Evolutionary conservation across 129 eudicot genomes (phyloP).

Genomic region (Artemisia annua): DNA sequence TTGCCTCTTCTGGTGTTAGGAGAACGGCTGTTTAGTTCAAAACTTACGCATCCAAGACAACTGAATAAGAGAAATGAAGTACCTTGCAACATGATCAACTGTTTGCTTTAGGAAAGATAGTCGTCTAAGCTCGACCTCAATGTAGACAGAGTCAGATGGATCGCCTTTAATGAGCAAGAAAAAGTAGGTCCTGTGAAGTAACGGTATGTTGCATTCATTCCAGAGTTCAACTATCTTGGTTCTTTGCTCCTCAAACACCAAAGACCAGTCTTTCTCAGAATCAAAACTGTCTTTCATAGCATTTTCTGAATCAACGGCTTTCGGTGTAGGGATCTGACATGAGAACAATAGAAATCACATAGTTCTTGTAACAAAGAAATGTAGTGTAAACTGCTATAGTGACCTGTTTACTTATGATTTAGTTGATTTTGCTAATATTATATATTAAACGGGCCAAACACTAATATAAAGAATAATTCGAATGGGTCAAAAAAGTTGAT

Average conservation of each 20-base stretch:
- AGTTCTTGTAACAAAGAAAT: neutral
- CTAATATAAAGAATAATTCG: neutral
- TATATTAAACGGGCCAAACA: too few species aligned
- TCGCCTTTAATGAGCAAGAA: slow-evolving; percentile 87
- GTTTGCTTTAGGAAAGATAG: slow-evolving; percentile 66
- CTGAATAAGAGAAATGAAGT: slow-evolving; percentile 15
- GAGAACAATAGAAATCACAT: slow-evolving; percentile 4
- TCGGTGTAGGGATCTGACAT: slow-evolving; percentile 40
- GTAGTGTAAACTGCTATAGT: neutral
- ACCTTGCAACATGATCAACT: slow-evolving; percentile 58
- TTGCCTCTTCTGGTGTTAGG: too few species aligned
- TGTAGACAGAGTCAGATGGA: slow-evolving; percentile 78
- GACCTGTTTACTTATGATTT: neutral
- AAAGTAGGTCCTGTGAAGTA: slow-evolving; percentile 83
- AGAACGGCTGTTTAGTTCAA: neutral
- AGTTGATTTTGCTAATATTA: neutral
- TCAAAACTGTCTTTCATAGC: slow-evolving; percentile 12
- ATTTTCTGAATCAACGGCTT: slow-evolving; percentile 24
- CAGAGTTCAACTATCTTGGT: slow-evolving; percentile 67
- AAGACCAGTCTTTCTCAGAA: slow-evolving; percentile 39
- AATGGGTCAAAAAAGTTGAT: neutral
- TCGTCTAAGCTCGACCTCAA: slow-evolving; percentile 93
- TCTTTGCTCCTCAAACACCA: slow-evolving; percentile 60
- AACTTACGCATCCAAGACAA: neutral
- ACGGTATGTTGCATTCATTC: slow-evolving; percentile 73